Conservation (phyloP, 2,329 filamentous ascomycete genomes). For the Paecilomyces variotii region DNA sequence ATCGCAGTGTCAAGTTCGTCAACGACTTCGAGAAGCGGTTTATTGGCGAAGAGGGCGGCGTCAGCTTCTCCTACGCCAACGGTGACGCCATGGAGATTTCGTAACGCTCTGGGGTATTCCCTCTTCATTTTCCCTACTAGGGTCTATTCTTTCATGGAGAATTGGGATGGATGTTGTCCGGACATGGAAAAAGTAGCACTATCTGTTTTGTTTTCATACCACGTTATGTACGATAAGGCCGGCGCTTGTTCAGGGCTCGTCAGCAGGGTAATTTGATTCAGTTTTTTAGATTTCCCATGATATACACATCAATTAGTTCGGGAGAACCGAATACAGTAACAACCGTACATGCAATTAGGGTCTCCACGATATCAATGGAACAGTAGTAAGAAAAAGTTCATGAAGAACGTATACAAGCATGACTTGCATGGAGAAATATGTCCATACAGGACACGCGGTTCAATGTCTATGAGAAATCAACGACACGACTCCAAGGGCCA, state of each 20-base stretch:
- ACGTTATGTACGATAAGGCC: slow-evolving; percentile 31
- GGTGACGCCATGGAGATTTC: slow-evolving; percentile 66
- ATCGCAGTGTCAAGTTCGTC: slow-evolving; percentile 83
- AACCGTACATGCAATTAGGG: neutral
- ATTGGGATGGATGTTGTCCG: slow-evolving; percentile 4
- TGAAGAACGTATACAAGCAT: neutral
- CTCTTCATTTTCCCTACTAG: slow-evolving; percentile 1
- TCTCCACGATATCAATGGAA: neutral
- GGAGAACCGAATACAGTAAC: neutral
- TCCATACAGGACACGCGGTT: neutral
- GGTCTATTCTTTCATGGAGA: slow-evolving; percentile 8
- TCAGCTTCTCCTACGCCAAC: slow-evolving; percentile 55
- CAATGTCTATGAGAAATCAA: slow-evolving; percentile 43
- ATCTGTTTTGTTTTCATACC: slow-evolving; percentile 16
- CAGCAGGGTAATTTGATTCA: slow-evolving; percentile 13
- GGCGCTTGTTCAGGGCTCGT: slow-evolving; percentile 25
- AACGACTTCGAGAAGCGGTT: slow-evolving; percentile 83
- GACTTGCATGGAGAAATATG: neutral
- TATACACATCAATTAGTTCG: neutral
- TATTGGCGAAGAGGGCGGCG: slow-evolving; percentile 76
- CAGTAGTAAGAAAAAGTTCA: neutral
- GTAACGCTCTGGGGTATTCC: slow-evolving; percentile 21
- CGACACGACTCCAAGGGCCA: slow-evolving; percentile 46
- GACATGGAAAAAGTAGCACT: slow-evolving; percentile 1
- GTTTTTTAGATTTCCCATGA: neutral